Evolutionary conservation across 73 alveolate genomes (phyloP), one percentile per base, ranked within the genome.

Genomic region (Symbiodinium natans): DNA sequence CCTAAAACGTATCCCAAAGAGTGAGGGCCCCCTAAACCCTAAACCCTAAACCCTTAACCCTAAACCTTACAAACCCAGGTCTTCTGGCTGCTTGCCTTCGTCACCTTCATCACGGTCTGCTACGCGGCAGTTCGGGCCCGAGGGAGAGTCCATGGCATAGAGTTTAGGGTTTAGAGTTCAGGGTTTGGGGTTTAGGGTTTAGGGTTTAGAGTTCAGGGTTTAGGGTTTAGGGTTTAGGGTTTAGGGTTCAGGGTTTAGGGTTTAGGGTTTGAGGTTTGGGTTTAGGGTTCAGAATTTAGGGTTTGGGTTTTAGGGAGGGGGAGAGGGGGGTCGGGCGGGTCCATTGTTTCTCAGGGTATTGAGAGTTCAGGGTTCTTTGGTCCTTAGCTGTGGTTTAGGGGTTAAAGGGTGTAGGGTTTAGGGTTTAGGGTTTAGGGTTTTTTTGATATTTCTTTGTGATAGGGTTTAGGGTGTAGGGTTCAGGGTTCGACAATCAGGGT

Each of bases 41-140:
- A 25, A 63, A 0, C 77, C 77, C 77, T 8, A 17, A 63, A 63
- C 77, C 77, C 59, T 11, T 63, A 25, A 19, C 77, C 77, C 77
- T 17, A 6, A 63, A 63, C 77, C 77, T 34, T 27, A 5, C 7
- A 63, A 5, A 9, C 34, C 38, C 36, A 63, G 77, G 77, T 63
- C 77, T 63, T 63, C 34, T 63, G 77, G 77, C 77, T 63, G 77
- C 77, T 63, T 63, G 77, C 77, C 40, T 63, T 63, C 77, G 31
- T 63, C 38, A 63, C 77, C 9, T 63, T 63, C 31, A 63, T 63
- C 31, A 63, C 77, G 36, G 77, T 63, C 15, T 63, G 77, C 39
- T 63, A 25, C 36, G 77, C 77, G 17, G 77, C 77, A 8, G 77
- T 29, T 4, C 10, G 77, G 10, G 40, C 77, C 39, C 31, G 38